phyloP scores from a whole-genome alignment of 306 rosid genomes.

The Rosa multiflora region DNA sequence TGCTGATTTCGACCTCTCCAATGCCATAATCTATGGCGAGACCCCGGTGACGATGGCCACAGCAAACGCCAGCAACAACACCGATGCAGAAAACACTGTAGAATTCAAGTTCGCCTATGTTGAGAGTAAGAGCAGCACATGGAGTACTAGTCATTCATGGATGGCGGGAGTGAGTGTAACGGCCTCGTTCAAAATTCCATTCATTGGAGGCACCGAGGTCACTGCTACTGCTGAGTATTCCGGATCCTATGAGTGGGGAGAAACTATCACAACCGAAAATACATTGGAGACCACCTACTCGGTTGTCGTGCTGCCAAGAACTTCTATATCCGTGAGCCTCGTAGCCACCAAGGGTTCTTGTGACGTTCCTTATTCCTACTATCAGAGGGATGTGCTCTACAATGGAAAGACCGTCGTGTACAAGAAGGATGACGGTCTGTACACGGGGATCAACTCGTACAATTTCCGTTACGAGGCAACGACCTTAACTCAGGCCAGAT shows the following conservation, averaged over 20 bases:
- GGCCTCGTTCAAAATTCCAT: background rate
- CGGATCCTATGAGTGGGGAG: background rate
- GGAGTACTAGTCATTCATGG: background rate
- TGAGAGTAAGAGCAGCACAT: background rate
- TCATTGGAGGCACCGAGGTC: background rate
- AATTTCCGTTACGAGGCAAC: background rate
- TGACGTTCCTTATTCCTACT: background rate
- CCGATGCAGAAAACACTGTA: background rate
- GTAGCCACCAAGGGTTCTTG: background rate
- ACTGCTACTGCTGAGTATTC: background rate
- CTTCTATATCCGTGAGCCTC: background rate
- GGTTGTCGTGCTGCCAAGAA: background rate
- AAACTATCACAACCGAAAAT: background rate
- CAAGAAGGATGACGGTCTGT: background rate
- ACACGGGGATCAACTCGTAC: background rate
- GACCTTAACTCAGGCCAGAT: too few relatives aligned
- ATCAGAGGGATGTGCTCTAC: background rate
- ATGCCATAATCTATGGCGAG: background rate
- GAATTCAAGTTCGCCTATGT: background rate
- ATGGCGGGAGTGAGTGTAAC: background rate
- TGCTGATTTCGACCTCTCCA: background rate
- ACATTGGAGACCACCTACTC: background rate
- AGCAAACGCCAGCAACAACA: background rate
- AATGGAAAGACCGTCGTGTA: background rate
- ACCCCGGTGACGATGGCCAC: background rate